Conservation (phyloP, 306 rosid species). For the Fragaria vesca region DNA sequence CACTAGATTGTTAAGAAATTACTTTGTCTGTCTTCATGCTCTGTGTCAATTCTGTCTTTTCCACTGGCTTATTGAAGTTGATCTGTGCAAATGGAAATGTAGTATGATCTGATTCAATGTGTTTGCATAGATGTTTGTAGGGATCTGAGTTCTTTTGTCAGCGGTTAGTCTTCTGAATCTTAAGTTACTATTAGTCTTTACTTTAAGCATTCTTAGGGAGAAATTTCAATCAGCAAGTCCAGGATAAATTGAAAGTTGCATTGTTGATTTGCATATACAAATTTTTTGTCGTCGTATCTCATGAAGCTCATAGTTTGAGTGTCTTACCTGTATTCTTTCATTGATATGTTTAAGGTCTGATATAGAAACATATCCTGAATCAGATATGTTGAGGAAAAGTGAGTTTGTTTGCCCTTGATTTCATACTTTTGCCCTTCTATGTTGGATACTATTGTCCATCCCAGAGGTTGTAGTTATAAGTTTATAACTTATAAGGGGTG, state of each 20-base stretch:
- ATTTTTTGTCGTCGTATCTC: not conserved
- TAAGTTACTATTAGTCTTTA: not conserved
- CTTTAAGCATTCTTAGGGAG: not conserved
- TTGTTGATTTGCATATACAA: not conserved
- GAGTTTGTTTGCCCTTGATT: not conserved
- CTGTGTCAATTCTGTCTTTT: slow-evolving; percentile 4
- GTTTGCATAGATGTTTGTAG: not conserved
- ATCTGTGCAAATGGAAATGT: not conserved
- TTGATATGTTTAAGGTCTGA: not conserved
- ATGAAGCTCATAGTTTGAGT: not conserved
- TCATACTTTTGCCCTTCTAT: not conserved
- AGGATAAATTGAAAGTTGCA: not conserved
- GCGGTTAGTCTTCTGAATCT: not conserved
- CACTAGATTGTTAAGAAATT: not conserved
- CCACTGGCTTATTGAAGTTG: not conserved
- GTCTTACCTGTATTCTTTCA: not conserved
- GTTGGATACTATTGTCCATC: not conserved
- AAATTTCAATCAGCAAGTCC: not conserved
- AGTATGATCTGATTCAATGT: not conserved
- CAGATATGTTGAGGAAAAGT: not conserved
- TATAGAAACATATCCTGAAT: not conserved
- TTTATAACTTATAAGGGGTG: not conserved
- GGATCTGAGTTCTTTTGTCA: not conserved
- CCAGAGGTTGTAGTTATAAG: not conserved
- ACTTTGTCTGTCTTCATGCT: slow-evolving; percentile 1